phyloP scores from a whole-genome alignment of 2,329 filamentous ascomycete species.

The Aspergillus neotritici region DNA sequence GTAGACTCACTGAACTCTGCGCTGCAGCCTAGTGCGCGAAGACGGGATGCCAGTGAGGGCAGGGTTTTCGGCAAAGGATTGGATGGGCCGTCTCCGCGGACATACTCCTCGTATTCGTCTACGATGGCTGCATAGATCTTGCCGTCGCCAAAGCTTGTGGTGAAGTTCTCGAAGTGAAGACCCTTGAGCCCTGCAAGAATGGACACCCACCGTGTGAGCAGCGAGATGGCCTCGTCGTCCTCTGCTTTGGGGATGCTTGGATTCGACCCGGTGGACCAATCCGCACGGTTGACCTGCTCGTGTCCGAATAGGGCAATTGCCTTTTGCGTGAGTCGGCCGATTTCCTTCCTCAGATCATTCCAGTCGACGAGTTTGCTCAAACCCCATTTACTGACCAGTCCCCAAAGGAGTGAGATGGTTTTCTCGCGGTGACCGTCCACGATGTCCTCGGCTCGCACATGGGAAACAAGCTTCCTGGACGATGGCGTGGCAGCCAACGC shows the following conservation, averaged over 20 bases:
- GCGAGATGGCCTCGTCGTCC: slow-evolving; percentile 26
- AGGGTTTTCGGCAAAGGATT: not conserved
- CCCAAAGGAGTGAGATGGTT: slow-evolving; percentile 57
- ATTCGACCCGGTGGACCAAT: slow-evolving; percentile 15
- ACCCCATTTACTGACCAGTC: slow-evolving; percentile 53
- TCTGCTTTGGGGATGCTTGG: slow-evolving; percentile 23
- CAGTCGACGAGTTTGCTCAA: slow-evolving; percentile 52
- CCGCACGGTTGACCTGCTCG: slow-evolving; percentile 16
- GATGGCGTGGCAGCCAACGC: slow-evolving; percentile 45
- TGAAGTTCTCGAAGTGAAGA: slow-evolving; percentile 49
- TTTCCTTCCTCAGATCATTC: slow-evolving; percentile 50
- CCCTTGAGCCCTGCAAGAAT: slow-evolving; percentile 45
- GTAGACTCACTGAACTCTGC: slow-evolving; percentile 37
- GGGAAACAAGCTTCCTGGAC: slow-evolving; percentile 36
- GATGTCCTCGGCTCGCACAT: slow-evolving; percentile 52
- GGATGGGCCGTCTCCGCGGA: slow-evolving; percentile 16
- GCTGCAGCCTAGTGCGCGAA: slow-evolving; percentile 39
- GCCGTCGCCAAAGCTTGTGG: slow-evolving; percentile 53
- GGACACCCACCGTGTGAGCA: slow-evolving; percentile 55
- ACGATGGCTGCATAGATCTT: slow-evolving; percentile 52
- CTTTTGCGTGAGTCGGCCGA: slow-evolving; percentile 37
- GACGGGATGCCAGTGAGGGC: slow-evolving; percentile 26
- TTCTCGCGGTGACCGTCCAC: slow-evolving; percentile 61
- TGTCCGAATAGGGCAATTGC: slow-evolving; percentile 9
- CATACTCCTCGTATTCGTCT: slow-evolving; percentile 49